Evolutionary conservation across 202 grass and related monocot species (phyloP).

Genomic region (Panicum virgatum): DNA sequence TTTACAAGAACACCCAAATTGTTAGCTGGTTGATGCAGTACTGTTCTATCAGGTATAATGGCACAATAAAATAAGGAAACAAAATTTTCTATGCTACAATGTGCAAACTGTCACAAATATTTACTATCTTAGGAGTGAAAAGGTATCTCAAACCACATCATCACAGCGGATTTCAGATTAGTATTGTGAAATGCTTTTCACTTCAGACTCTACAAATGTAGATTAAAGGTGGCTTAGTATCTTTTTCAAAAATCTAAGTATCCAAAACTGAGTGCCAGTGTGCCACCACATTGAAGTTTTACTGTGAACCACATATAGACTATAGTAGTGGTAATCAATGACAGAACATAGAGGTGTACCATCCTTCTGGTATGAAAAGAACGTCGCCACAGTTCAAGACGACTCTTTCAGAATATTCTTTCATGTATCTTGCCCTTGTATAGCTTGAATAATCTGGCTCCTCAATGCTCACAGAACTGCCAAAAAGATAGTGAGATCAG

Average conservation of each 20-base stretch:
- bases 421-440: constrained; percentile 68
- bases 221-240: constrained; percentile 19
- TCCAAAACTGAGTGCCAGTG: neutral
- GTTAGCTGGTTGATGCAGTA: constrained; percentile 12
- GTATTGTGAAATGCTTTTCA: neutral
- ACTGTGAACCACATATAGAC: neutral
- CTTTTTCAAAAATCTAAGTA: neutral
- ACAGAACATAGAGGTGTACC: constrained; percentile 58
- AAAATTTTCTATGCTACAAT: neutral
- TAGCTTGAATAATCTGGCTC: constrained; percentile 72
- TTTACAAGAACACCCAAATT: constrained; percentile 44
- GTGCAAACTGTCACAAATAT: constrained; percentile 4
- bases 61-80: constrained; percentile 8
- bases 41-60: constrained; percentile 16
- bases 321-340: neutral
- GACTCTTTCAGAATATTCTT: constrained; percentile 74
- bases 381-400: constrained; percentile 68
- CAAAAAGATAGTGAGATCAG: constrained; percentile 23
- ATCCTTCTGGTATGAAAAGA: constrained; percentile 99
- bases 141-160: neutral
- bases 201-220: neutral
- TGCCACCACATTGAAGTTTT: neutral
- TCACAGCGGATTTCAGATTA: neutral
- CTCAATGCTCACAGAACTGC: constrained; percentile 72
- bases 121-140: neutral